Evolutionary conservation across 495 filamentous ascomycete species (phyloP).

Genomic region (Saxophila tyrrhenica): DNA sequence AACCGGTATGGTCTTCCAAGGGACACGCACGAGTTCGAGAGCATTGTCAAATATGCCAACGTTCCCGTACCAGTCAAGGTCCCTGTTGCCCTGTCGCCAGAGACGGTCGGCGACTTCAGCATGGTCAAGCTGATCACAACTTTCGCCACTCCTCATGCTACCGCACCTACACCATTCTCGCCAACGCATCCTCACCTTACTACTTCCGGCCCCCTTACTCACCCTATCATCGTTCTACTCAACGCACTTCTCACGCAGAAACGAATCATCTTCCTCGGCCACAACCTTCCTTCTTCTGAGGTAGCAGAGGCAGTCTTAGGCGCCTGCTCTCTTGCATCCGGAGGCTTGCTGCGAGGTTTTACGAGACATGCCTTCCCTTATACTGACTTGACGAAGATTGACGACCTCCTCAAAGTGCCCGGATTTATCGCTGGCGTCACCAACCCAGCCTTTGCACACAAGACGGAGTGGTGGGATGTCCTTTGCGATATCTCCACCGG

Average conservation of each 20-base stretch:
- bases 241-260: conserved; percentile 92
- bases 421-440: conserved; percentile 98
- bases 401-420: conserved; percentile 87
- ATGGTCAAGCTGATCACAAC: conserved; percentile 93
- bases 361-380: conserved; percentile 98
- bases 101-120: conserved; percentile 96
- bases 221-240: conserved; percentile 65
- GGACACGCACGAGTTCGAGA: conserved; percentile 96
- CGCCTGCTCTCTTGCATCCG: conserved; percentile 84
- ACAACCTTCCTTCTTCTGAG: conserved; percentile 85
- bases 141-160: conserved; percentile 69
- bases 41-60: conserved; percentile 83
- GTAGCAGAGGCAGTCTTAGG: conserved; percentile 93
- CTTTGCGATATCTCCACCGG: conserved; percentile 88
- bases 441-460: conserved; percentile 88
- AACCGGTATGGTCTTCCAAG: conserved; percentile 57
- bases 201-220: conserved; percentile 69
- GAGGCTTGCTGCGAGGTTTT: conserved; percentile 89
- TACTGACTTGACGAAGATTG: conserved; percentile 94
- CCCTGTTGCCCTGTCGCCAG: conserved; percentile 80
- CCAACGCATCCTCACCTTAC: conserved; percentile 79
- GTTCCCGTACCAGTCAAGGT: conserved; percentile 95
- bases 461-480: conserved; percentile 97
- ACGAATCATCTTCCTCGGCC: conserved; percentile 86
- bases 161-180: conserved; percentile 73